Conservation (phyloP, 768 basidiomycete species). For the Rubroboletus pulcherrimus region DNA sequence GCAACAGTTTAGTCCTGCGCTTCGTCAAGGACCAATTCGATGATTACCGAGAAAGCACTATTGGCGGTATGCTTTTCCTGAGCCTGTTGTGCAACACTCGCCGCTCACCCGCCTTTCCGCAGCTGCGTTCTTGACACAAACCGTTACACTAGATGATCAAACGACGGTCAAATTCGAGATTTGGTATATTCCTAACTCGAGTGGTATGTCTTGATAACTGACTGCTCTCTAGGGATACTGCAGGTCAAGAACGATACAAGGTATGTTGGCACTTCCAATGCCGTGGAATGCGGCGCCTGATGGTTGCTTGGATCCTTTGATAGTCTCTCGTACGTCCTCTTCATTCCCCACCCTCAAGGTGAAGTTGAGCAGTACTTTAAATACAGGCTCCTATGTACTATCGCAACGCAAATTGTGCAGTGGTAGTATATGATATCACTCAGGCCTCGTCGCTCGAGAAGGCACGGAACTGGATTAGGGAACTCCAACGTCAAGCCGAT, state of each 20-base stretch:
- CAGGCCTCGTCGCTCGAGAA: conserved; percentile 89
- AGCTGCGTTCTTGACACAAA: conserved; percentile 99
- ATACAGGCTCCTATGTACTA: conserved; percentile 92
- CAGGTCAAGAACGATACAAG: conserved; percentile 95
- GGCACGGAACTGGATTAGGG: conserved; percentile 93
- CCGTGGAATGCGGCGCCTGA: neutral
- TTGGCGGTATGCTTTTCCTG: conserved; percentile 58
- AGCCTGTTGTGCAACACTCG: neutral
- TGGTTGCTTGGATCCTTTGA: neutral
- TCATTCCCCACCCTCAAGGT: neutral
- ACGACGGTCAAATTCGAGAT: conserved; percentile 98
- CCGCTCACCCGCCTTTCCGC: conserved; percentile 17
- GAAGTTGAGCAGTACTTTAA: conserved; percentile 2
- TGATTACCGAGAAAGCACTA: conserved; percentile 92
- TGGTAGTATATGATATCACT: conserved; percentile 96
- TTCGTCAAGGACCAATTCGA: conserved; percentile 98
- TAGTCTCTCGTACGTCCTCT: conserved; percentile 45
- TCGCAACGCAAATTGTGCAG: conserved; percentile 89
- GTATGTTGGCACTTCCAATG: conserved; percentile 32
- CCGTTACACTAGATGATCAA: conserved; percentile 83
- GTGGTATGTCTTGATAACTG: neutral
- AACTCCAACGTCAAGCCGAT: conserved; percentile 96
- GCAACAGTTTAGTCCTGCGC: conserved; percentile 78
- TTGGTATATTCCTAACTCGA: conserved; percentile 53
- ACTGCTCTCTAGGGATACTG: conserved; percentile 71